Evolutionary conservation across 2,329 filamentous ascomycete species (phyloP).

Genomic region (Helotiales sp.): DNA sequence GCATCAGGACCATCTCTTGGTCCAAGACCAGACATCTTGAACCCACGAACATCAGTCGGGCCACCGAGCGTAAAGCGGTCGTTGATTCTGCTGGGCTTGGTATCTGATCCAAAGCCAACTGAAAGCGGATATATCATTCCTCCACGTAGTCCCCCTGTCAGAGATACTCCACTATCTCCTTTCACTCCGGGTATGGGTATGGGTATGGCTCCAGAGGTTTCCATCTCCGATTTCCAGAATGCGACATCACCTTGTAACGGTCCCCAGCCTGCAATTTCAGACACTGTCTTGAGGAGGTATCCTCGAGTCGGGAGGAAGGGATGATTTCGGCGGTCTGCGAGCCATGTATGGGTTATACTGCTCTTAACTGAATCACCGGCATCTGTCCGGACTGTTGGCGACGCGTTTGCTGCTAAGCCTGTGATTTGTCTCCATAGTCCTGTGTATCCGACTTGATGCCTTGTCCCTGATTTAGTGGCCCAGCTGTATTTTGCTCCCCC

Average conservation of each 20-base stretch:
- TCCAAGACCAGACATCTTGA: constrained; percentile 85
- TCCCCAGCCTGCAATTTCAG: constrained; percentile 86
- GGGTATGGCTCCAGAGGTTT: constrained; percentile 74
- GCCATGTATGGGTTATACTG: constrained; percentile 78
- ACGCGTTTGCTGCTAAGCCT: constrained; percentile 71
- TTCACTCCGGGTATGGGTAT: constrained; percentile 69
- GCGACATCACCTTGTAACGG: constrained; percentile 83
- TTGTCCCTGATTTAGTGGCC: constrained; percentile 62
- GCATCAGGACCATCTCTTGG: constrained; percentile 84
- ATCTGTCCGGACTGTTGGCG: constrained; percentile 77
- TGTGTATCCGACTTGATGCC: constrained; percentile 78
- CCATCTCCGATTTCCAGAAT: constrained; percentile 91
- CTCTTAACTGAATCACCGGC: constrained; percentile 92
- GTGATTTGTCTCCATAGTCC: constrained; percentile 89
- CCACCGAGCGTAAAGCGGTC: constrained; percentile 95
- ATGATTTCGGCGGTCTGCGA: constrained; percentile 78
- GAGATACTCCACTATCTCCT: constrained; percentile 73
- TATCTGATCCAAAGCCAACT: constrained; percentile 52
- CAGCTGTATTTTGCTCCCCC: constrained; percentile 76
- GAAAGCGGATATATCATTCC: constrained; percentile 84
- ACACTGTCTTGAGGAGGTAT: constrained; percentile 74
- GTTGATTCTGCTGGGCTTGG: constrained; percentile 76
- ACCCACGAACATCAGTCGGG: constrained; percentile 91
- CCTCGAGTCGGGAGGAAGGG: constrained; percentile 81
- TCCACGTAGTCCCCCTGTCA: constrained; percentile 78